These are phyloP conservation scores for Litchi chinensis DNA, from an alignment of 345 rosid species.

Conservation along the genomic window DNA sequence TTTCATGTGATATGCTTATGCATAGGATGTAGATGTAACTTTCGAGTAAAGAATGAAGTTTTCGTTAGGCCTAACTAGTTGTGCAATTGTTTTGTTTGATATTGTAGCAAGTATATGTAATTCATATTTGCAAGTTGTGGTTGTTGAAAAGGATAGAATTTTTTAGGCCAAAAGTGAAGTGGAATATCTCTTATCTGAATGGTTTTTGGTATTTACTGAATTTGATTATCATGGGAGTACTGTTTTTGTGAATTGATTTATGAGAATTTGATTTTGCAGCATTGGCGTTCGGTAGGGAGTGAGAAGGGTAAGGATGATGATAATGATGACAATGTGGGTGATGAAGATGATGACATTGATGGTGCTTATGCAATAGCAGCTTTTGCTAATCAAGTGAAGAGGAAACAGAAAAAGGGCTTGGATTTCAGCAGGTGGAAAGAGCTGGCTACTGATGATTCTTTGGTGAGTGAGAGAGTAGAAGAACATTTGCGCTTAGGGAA, in stretches of 20 bases:
- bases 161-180: background rate
- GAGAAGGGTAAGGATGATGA: constrained; percentile 18
- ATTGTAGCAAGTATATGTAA: background rate
- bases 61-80: background rate
- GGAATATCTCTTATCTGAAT: background rate
- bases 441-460: constrained; percentile 31
- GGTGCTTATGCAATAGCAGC: constrained; percentile 41
- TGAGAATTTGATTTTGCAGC: constrained; percentile 45
- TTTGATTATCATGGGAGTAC: background rate
- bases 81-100: background rate
- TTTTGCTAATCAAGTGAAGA: constrained; percentile 67
- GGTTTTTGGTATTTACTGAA: background rate
- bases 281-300: constrained; percentile 49
- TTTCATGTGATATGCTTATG: too few relatives aligned
- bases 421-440: constrained; percentile 60
- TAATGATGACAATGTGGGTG: constrained; percentile 26
- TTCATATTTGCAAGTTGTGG: background rate
- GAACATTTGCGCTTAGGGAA: constrained; percentile 19
- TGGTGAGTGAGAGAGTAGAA: constrained; percentile 17
- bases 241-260: constrained; percentile 6
- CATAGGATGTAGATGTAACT: too few relatives aligned
- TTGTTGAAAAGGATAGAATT: background rate
- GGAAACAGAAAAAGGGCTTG: constrained; percentile 66
- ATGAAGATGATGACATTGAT: constrained; percentile 41
- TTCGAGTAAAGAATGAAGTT: background rate